These are phyloP conservation scores for Ustilago loliicola DNA, from an alignment of 1,284 basidiomycete genomes.

Conservation along the genomic window DNA sequence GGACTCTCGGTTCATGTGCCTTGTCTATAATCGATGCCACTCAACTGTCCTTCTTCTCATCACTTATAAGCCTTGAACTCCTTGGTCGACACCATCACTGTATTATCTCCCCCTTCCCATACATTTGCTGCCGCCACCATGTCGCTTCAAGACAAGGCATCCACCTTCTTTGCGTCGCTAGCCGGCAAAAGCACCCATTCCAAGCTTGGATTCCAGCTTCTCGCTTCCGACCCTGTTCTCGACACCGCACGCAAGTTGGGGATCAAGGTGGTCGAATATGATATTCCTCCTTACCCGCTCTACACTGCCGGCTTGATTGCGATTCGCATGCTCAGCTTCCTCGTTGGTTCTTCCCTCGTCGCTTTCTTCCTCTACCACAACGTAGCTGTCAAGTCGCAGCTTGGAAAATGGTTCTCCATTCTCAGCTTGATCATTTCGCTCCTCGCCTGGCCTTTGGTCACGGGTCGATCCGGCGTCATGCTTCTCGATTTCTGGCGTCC, in stretches of 20 bases:
- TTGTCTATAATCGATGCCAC: background rate
- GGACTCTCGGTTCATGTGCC: background rate
- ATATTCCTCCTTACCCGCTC: slow-evolving; percentile 59
- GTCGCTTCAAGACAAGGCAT: slow-evolving; percentile 37
- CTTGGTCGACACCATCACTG: no score
- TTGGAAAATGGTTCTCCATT: slow-evolving; percentile 53
- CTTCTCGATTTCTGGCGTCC: slow-evolving; percentile 67
- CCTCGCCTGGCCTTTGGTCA: slow-evolving; percentile 61
- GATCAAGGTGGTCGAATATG: slow-evolving; percentile 59
- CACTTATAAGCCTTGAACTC: background rate
- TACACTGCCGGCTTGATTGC: slow-evolving; percentile 38
- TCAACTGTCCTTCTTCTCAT: background rate
- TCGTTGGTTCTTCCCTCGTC: slow-evolving; percentile 50
- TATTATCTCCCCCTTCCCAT: no score
- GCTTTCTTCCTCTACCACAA: slow-evolving; percentile 64
- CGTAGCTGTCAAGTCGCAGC: slow-evolving; percentile 44
- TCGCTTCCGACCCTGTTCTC: slow-evolving; percentile 42
- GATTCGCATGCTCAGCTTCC: slow-evolving; percentile 54
- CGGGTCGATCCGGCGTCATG: slow-evolving; percentile 58
- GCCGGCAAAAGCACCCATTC: slow-evolving; percentile 43
- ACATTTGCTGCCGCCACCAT: slow-evolving; percentile 13
- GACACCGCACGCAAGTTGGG: slow-evolving; percentile 29
- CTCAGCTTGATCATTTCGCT: slow-evolving; percentile 50
- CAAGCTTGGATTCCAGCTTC: slow-evolving; percentile 55
- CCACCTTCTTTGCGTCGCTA: slow-evolving; percentile 28